Evolutionary conservation across 139 green algal species (phyloP), one percentile per base, ranked within the genome.

Genomic region (Haematococcus sp.): DNA sequence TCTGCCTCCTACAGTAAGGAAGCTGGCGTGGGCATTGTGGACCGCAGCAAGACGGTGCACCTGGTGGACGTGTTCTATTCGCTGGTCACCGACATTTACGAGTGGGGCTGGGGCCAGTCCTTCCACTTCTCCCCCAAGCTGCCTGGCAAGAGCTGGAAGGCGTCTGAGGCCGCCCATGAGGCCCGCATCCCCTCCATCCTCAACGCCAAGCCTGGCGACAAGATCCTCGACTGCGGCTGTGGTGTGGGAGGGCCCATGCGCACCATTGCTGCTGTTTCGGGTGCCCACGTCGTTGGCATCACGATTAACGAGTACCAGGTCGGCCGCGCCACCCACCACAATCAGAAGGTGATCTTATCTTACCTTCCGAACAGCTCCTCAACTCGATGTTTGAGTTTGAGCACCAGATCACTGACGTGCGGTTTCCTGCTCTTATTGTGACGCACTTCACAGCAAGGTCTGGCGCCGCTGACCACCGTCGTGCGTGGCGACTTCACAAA

Each of bases 291-390:
- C 5, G 94, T 89, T 13, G 96, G 96, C 76, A 91, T 98, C 78
- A 98, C 95, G 40, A 99, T 98, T 86, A 99, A 98, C 71, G 85
- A 95, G 64, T 99, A 99, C 55, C 84, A 89, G 84, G 93, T 99
- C 1, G n/a, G 89, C 40, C 85, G 93, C 27, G 91, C 86, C 35
- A 91, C 70, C 15, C 68, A 86, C 63, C 93, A 96, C 81, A 97
- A 95, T 77, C 31, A 84, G 22, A 90, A 84, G 77, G 86, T 94
- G 70, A 69, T 80, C 63, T 43, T 27, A 63, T 55, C 46, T 13
- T 13, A 61, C 9, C 52, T 61, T 25, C 20, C 52, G 4, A 61
- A 28, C 52, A 61, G 22, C 52, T 61, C 22, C 52, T 61, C 52
- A 31, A n/a, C 52, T 5, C 52, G 9, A 7, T 61, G 58, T 35